phyloP scores from a whole-genome alignment of 768 basidiomycete genomes.

The Auriscalpium vulgare region DNA sequence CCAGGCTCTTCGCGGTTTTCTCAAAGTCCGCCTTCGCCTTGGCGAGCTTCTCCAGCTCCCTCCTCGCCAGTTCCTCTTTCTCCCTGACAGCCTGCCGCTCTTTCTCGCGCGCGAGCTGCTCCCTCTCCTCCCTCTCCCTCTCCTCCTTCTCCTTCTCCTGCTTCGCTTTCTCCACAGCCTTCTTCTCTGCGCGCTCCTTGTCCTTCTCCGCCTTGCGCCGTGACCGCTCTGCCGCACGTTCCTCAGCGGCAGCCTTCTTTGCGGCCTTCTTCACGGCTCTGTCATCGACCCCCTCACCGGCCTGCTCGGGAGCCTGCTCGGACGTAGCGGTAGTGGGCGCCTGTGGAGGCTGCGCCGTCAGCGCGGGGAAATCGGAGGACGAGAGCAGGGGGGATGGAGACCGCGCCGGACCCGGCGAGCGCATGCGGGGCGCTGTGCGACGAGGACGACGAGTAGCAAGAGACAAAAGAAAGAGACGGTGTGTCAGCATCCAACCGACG shows the following conservation, averaged over 20 bases:
- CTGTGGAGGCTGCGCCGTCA: conserved; percentile 34
- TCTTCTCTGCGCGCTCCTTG: conserved; percentile 49
- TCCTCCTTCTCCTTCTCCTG: conserved; percentile 33
- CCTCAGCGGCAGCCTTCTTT: conserved; percentile 55
- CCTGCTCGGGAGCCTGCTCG: conserved; percentile 18
- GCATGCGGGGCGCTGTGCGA: conserved; percentile 10
- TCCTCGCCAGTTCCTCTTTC: conserved; percentile 29
- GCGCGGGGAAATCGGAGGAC: conserved; percentile 69
- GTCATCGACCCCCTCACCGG: conserved; percentile 33
- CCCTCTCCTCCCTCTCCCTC: conserved; percentile 29
- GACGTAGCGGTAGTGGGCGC: conserved; percentile 25
- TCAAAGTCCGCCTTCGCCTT: conserved; percentile 19
- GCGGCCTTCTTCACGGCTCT: conserved; percentile 52
- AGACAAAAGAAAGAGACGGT: conserved; percentile 9
- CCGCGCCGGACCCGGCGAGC: conserved; percentile 5
- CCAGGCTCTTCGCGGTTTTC: conserved; percentile 19
- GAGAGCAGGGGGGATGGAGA: conserved; percentile 42
- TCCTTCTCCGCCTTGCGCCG: conserved; percentile 56
- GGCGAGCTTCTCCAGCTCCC: conserved; percentile 21
- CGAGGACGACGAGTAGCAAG: conserved; percentile 5
- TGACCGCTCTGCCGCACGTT: conserved; percentile 55
- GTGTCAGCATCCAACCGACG: conserved; percentile 12
- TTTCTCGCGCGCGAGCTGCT: conserved; percentile 23
- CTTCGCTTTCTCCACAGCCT: conserved; percentile 48
- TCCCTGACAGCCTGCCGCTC: conserved; percentile 29